A percentile compares a stretch with the other conserved stretches of the same genome.
Conservation (phyloP, 192 early-diverging fungal genomes). For the Gaertneriomyces sp. region DNA sequence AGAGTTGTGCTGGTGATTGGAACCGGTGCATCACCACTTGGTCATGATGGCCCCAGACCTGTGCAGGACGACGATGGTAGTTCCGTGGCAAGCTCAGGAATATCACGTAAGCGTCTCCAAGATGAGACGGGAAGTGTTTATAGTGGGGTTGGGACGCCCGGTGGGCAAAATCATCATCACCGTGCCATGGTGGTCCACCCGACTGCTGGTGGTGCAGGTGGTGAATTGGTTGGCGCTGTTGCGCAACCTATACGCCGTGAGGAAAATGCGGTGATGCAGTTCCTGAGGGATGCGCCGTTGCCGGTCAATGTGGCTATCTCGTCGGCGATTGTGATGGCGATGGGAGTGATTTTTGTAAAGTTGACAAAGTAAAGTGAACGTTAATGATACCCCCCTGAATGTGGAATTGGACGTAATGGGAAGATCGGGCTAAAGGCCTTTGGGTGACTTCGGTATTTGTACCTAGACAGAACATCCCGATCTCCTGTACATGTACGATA, state of each 20-base stretch:
- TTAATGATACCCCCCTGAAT: too few relatives aligned
- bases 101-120: background rate
- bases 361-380: constrained; percentile 20
- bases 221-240: background rate
- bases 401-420: too few relatives aligned
- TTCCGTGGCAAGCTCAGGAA: background rate
- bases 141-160: too few relatives aligned
- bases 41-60: too few relatives aligned
- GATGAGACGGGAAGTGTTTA: background rate
- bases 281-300: constrained; percentile 45
- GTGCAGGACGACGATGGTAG: background rate
- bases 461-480: too few relatives aligned
- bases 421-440: too few relatives aligned
- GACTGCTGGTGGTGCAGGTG: background rate
- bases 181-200: background rate
- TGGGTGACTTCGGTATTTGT: too few relatives aligned
- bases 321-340: constrained; percentile 43
- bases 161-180: background rate
- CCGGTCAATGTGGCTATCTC: constrained; percentile 54
- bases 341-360: constrained; percentile 35
- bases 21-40: constrained; percentile 1
- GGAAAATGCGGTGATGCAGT: constrained; percentile 23
- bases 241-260: background rate
- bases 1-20: constrained; percentile 68
- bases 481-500: too few relatives aligned